Evolutionary conservation across 352 stramenopile species (phyloP), one percentile per base, ranked within the genome.

Genomic region (Phytophthora multivora): DNA sequence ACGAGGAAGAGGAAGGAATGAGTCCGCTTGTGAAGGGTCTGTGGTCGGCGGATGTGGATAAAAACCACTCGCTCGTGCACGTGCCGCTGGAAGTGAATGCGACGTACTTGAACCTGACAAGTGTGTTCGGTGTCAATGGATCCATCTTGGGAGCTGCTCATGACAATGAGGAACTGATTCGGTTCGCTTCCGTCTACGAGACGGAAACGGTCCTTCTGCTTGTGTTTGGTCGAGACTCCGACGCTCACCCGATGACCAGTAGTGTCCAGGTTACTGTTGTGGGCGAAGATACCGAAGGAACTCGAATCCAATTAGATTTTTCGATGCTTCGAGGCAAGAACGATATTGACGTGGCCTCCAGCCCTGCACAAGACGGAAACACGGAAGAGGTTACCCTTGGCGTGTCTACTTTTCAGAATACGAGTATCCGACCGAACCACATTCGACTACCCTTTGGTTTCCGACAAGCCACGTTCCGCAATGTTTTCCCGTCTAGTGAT

Each of bases 121-220:
- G 60, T 12, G 75, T 84, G 4, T 93, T 94, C 59, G 83, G 83
- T 13, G 78, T 71, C 3, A 89, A 91, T 26, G 79, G 85, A 2
- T 79, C 72, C 21, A 75, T 94, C 6, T 51, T 41, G 19, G 65
- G 43, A 26, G 85, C 87, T 12, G 64, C 70, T 3, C 82, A 94
- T 62, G 82, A 93, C 50, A 93, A 93, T 43, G 67, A 73, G 9
- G 51, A 68, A 16, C 70, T 95, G 0, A 76, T 95, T 56, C 85
- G 85, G 7, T 80, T 90, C 35, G 87, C 87, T 31, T 76, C 80
- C 0, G 71, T 95, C 6, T 86, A 91, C 28, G 87, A 95, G 52
- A 67, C 71, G 25, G 75, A 94, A 48, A 86, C 93, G 75, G 71
- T 86, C 42, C 54, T 95, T 40, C 31, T 95, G 51, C 71, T 95